These are phyloP conservation scores for Phytophthora constricta DNA, from an alignment of 352 stramenopile genomes.

Conservation along the genomic window DNA sequence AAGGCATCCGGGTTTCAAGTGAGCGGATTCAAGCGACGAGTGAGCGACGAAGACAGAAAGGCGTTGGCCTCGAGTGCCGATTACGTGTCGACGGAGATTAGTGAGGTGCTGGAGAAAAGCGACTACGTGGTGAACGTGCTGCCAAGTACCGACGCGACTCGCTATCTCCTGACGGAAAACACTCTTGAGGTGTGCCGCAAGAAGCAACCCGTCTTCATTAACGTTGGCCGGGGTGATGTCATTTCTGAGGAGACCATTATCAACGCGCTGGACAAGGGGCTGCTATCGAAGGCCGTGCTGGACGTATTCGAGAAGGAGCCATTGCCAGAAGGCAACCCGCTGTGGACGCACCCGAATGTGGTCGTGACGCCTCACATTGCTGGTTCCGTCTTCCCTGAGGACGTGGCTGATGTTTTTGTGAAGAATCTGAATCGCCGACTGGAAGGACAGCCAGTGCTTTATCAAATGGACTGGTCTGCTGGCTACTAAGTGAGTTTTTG, in stretches of 20 bases:
- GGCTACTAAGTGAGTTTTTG: slow-evolving; percentile 44
- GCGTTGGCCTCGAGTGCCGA: slow-evolving; percentile 37
- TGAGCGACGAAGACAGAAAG: slow-evolving; percentile 32
- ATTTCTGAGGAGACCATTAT: slow-evolving; percentile 70
- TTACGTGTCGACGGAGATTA: slow-evolving; percentile 49
- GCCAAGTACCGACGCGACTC: slow-evolving; percentile 79
- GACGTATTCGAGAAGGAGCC: slow-evolving; percentile 66
- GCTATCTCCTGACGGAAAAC: slow-evolving; percentile 63
- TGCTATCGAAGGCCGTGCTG: slow-evolving; percentile 66
- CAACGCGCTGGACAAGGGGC: slow-evolving; percentile 61
- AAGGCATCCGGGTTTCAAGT: slow-evolving; percentile 68
- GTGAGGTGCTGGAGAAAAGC: slow-evolving; percentile 49
- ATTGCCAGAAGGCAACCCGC: slow-evolving; percentile 46
- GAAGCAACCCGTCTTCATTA: slow-evolving; percentile 84
- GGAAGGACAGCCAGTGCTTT: slow-evolving; percentile 40
- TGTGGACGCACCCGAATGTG: slow-evolving; percentile 76
- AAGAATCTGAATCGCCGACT: slow-evolving; percentile 56
- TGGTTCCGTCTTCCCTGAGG: slow-evolving; percentile 70
- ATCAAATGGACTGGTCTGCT: slow-evolving; percentile 54
- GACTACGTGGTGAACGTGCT: slow-evolving; percentile 89
- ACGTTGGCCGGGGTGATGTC: slow-evolving; percentile 88
- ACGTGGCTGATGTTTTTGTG: slow-evolving; percentile 82
- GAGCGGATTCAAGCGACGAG: slow-evolving; percentile 68
- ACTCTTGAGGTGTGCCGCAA: slow-evolving; percentile 48
- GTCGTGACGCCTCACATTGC: slow-evolving; percentile 85